Evolutionary conservation across 2,329 filamentous ascomycete species (phyloP).

Genomic region (Venturia oleaginea): DNA sequence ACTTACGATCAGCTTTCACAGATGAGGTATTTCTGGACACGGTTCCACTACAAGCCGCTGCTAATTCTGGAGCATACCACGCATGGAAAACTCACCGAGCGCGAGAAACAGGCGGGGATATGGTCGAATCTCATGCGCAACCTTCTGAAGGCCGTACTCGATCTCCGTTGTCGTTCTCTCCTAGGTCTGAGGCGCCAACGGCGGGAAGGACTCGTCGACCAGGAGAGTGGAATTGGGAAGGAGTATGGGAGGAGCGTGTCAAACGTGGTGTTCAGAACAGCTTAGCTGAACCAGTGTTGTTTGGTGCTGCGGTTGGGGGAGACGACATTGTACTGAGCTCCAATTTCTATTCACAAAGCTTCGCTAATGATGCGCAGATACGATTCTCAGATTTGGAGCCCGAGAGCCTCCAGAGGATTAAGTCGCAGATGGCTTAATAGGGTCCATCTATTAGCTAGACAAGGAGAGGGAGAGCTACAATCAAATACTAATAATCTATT

Average conservation of each 20-base stretch:
- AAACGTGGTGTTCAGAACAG: constrained; percentile 69
- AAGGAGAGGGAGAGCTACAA: not conserved
- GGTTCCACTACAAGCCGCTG: constrained; percentile 71
- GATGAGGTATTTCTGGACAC: constrained; percentile 68
- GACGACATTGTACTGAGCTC: constrained; percentile 18
- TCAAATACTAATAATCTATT: not conserved
- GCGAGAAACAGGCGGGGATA: not conserved
- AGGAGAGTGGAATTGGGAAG: constrained; percentile 95
- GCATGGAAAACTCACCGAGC: constrained; percentile 72
- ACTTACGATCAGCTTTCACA: constrained; percentile 75
- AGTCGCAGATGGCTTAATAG: constrained; percentile 16
- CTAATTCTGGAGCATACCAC: constrained; percentile 87
- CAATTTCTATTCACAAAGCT: not conserved
- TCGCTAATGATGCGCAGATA: constrained; percentile 23
- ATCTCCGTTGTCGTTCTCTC: not conserved
- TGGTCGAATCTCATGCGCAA: not conserved
- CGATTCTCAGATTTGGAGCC: constrained; percentile 29
- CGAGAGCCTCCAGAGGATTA: constrained; percentile 25
- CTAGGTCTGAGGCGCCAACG: not conserved
- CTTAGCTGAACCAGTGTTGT: constrained; percentile 70
- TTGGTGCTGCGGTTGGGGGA: constrained; percentile 41
- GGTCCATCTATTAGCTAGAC: not conserved
- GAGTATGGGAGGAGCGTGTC: constrained; percentile 88
- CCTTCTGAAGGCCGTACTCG: not conserved
- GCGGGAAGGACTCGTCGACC: constrained; percentile 44